Percentiles rank a stretch among this genome's conserved stretches.
Conservation (phyloP, 2,329 filamentous ascomycete species). For the Paraphaeosphaeria minitans region DNA sequence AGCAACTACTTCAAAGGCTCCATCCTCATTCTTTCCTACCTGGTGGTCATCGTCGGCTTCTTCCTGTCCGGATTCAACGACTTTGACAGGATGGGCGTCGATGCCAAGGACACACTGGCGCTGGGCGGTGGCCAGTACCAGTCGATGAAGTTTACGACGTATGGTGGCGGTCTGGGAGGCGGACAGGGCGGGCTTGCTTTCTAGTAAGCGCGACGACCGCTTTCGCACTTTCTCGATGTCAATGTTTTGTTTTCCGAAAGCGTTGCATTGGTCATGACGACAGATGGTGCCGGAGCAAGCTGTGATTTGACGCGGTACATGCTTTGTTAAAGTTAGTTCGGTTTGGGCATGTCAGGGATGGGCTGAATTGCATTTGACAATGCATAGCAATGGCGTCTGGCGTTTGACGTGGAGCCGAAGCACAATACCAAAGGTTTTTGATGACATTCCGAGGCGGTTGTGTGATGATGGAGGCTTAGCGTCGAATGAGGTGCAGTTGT, state of each 20-base stretch:
- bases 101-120: slow-evolving; percentile 43
- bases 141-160: slow-evolving; percentile 44
- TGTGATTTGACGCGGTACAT: neutral
- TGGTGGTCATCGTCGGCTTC: slow-evolving; percentile 91
- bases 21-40: slow-evolving; percentile 88
- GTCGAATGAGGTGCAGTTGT: too few relatives aligned
- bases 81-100: slow-evolving; percentile 49
- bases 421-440: neutral
- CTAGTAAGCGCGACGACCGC: neutral
- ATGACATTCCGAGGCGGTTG: neutral
- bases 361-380: slow-evolving; percentile 9
- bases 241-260: neutral
- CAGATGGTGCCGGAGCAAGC: neutral
- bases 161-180: slow-evolving; percentile 28
- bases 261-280: slow-evolving; percentile 3
- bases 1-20: slow-evolving; percentile 99
- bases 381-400: slow-evolving; percentile 24
- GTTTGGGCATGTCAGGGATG: neutral
- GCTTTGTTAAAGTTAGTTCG: neutral
- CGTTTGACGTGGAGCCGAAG: neutral
- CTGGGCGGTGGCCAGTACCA: slow-evolving; percentile 34
- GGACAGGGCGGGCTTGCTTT: slow-evolving; percentile 34
- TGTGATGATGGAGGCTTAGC: too few relatives aligned
- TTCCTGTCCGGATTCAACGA: slow-evolving; percentile 76
- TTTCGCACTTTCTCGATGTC: neutral